Base-by-base conservation (phyloP, 495 filamentous ascomycete species). In the Trichoderma reesei region DNA sequence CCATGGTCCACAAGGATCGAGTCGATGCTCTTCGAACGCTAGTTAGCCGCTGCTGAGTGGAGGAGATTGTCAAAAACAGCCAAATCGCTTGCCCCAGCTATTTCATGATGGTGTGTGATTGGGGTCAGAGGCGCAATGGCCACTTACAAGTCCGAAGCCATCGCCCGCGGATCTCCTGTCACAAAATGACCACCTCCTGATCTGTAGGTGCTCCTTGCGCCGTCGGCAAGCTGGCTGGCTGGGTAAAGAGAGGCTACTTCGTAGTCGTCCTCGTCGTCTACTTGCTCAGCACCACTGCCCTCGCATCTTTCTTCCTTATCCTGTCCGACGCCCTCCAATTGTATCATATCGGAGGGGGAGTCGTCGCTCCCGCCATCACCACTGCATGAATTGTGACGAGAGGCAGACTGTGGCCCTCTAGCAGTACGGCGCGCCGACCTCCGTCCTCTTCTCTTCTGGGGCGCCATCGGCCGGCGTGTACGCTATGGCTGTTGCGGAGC, bases 1-100 rank as follows among this genome's bases (percentile, higher is more conserved):
- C 79, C 8, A 79, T 71, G 61, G 80, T 80, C 63, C 81, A 83
- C 60, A 87, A 72, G 5, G 86, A 89, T 61, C 78, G 79, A 26
- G 86, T 85, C 63, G 79, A 80, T 69, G 83, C 84, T 67, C 66
- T 75, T 59, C 13, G 38, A 13, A 11, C 10, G 36, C 11, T 16
- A 18, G 36, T 61, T 61, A 56, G 51, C 51, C 31, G 20, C 51
- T 56, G 31, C 34, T n/a, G 26, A 56, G 26, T 33, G 1, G n/a
- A n/a, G n/a, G n/a, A n/a, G n/a, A n/a, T n/a, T n/a, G n/a, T n/a
- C n/a, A n/a, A n/a, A 34, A 31, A 34, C 26, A 11, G n/a, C 7
- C 1, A 56, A 33, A 56, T 31, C 2, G 31, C n/a, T 18, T 10
- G 31, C 9, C 1, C 51, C 51, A 56, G 31, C 3, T 8, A 34